These are phyloP conservation scores for Rhizophagus clarus DNA, from an alignment of 192 early-diverging fungal genomes.

Conservation along the genomic window DNA sequence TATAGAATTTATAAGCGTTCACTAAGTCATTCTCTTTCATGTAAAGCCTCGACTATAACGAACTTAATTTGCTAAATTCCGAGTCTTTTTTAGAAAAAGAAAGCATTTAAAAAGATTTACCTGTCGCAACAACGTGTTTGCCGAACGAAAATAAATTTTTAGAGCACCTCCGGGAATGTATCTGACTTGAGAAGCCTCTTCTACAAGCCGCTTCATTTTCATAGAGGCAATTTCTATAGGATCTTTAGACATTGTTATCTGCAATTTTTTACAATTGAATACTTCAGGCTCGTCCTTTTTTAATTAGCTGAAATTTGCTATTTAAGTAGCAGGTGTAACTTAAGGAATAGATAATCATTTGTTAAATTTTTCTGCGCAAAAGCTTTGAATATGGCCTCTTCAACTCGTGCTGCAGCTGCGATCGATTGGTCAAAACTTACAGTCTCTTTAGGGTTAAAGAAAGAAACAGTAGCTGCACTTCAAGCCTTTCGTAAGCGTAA, in stretches of 20 bases:
- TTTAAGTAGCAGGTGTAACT: not conserved
- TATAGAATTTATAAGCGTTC: constrained; percentile 20
- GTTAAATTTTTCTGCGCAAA: not conserved
- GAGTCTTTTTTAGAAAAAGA: not conserved
- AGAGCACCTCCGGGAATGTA: constrained; percentile 9
- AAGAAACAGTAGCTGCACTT: constrained; percentile 86
- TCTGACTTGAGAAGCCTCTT: constrained; percentile 3
- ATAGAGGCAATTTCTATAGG: not conserved
- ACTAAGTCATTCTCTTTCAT: constrained; percentile 17
- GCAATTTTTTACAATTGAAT: not conserved
- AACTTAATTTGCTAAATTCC: not conserved
- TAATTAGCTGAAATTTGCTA: not conserved
- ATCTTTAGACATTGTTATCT: constrained; percentile 25
- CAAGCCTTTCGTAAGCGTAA: constrained; percentile 94
- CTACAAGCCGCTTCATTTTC: constrained; percentile 12
- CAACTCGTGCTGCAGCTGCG: constrained; percentile 58
- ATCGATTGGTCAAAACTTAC: constrained; percentile 91
- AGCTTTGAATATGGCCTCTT: constrained; percentile 39
- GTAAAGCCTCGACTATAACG: constrained; percentile 10
- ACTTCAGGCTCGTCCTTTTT: not conserved
- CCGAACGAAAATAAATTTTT: constrained; percentile 23
- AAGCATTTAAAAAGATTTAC: not conserved
- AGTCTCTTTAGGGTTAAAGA: constrained; percentile 75
- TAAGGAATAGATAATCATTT: not conserved
- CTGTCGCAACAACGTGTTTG: constrained; percentile 15